These are phyloP conservation scores for Colletotrichum orchidophilum DNA, from an alignment of 2,329 filamentous ascomycete genomes.

Conservation along the genomic window DNA sequence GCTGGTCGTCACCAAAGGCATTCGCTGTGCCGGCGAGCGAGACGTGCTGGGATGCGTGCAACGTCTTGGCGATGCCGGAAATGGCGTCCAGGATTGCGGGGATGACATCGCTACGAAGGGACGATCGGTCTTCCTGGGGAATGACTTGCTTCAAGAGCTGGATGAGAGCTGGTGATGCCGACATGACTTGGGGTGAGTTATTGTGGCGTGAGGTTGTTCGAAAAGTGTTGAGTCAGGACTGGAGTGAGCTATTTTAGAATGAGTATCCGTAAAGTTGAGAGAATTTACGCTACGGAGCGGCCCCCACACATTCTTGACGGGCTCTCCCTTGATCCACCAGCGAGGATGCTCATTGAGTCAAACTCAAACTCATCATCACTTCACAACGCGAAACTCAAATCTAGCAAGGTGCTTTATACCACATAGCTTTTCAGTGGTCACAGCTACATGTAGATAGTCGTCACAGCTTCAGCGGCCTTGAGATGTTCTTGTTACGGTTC, in stretches of 20 bases:
- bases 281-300: conserved; percentile 16
- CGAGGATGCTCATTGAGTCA: not conserved
- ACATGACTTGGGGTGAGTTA: not conserved
- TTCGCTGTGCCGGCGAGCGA: conserved; percentile 60
- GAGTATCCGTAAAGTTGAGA: conserved; percentile 24
- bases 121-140: conserved; percentile 36
- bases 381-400: too few relatives aligned
- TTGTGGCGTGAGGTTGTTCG: not conserved
- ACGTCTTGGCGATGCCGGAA: conserved; percentile 52
- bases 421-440: too few relatives aligned
- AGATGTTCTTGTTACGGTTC: too few relatives aligned
- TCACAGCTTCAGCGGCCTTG: too few relatives aligned
- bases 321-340: conserved; percentile 14
- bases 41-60: conserved; percentile 57
- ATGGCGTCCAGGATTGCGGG: conserved; percentile 58
- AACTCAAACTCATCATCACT: not conserved
- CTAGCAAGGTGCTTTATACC: too few relatives aligned
- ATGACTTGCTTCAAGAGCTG: conserved; percentile 38
- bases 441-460: too few relatives aligned
- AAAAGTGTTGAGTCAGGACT: conserved; percentile 21
- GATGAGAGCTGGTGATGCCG: conserved; percentile 4
- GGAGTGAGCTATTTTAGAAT: conserved; percentile 28
- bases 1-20: conserved; percentile 67
- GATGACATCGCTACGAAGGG: conserved; percentile 55
- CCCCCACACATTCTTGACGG: conserved; percentile 6